phyloP scores from a whole-genome alignment of 148 eudicot genomes.

The Linanthus parryae region DNA sequence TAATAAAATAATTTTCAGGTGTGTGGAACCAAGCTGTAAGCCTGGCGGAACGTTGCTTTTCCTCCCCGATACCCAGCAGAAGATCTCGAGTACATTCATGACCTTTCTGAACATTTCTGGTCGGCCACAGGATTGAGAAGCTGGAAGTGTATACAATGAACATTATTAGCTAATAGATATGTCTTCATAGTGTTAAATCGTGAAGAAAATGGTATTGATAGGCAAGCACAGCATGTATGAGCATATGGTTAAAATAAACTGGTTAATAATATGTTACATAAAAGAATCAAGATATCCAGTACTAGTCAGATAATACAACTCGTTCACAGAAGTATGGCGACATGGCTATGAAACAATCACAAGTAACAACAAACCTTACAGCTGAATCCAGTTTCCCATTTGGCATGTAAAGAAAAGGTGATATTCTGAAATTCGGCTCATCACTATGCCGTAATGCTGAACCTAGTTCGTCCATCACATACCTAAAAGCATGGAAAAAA shows the following conservation, averaged over 20 bases:
- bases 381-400: constrained; percentile 89
- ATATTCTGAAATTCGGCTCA: constrained; percentile 72
- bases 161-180: no score
- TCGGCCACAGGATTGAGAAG: constrained; percentile 79
- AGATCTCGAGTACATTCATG: constrained; percentile 95
- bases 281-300: neutral
- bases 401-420: constrained; percentile 96
- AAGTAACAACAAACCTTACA: constrained; percentile 53
- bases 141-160: neutral
- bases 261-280: neutral
- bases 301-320: no score
- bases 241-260: no score
- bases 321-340: no score
- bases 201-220: no score
- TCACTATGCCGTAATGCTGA: constrained; percentile 96
- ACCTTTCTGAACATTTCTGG: constrained; percentile 48
- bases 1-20: constrained; percentile 72
- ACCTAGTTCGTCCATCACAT: constrained; percentile 99
- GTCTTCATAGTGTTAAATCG: no score
- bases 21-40: constrained; percentile 98
- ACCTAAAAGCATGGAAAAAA: constrained; percentile 37
- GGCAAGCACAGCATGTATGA: no score
- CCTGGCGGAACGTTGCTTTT: constrained; percentile 87
- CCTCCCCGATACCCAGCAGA: constrained; percentile 87
- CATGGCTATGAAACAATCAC: neutral